phyloP scores from a whole-genome alignment of 306 rosid genomes.

The Quercus wislizeni region DNA sequence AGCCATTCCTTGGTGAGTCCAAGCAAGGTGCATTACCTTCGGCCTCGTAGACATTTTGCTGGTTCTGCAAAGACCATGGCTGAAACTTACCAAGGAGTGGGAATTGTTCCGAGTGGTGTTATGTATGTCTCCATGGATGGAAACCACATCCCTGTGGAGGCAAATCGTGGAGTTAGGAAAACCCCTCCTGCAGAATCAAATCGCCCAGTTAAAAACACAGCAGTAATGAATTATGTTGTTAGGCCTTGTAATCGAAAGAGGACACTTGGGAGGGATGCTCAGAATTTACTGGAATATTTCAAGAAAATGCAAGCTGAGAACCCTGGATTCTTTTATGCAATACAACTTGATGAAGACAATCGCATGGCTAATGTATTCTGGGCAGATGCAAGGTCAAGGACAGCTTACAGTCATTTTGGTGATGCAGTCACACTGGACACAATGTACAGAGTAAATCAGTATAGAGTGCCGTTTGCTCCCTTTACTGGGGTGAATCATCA shows the following conservation, averaged over 20 bases:
- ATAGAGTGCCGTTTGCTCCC: slow-evolving; percentile 77
- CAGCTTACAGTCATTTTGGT: slow-evolving; percentile 86
- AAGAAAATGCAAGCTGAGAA: slow-evolving; percentile 95
- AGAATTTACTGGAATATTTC: slow-evolving; percentile 82
- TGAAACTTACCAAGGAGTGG: slow-evolving; percentile 67
- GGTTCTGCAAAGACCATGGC: slow-evolving; percentile 64
- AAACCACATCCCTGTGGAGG: slow-evolving; percentile 46
- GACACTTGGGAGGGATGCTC: slow-evolving; percentile 84
- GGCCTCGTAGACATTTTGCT: slow-evolving; percentile 82
- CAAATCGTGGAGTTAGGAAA: slow-evolving; percentile 44
- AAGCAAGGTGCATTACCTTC: slow-evolving; percentile 47
- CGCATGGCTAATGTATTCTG: slow-evolving; percentile 79
- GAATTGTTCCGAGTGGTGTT: slow-evolving; percentile 83
- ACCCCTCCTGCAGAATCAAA: slow-evolving; percentile 42
- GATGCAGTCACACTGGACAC: slow-evolving; percentile 79
- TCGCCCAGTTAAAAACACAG: slow-evolving; percentile 44
- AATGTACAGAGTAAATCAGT: slow-evolving; percentile 63
- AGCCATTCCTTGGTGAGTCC: slow-evolving; percentile 57
- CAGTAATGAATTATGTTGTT: slow-evolving; percentile 37
- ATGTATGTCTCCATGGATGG: slow-evolving; percentile 87
- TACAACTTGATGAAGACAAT: slow-evolving; percentile 87
- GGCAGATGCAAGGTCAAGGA: slow-evolving; percentile 89
- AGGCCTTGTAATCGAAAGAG: slow-evolving; percentile 47
- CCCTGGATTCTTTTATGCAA: slow-evolving; percentile 91
- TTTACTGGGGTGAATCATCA: slow-evolving; percentile 92